Base-by-base conservation (phyloP, 1,284 basidiomycete species). In the Pseudozyma thailandica region DNA sequence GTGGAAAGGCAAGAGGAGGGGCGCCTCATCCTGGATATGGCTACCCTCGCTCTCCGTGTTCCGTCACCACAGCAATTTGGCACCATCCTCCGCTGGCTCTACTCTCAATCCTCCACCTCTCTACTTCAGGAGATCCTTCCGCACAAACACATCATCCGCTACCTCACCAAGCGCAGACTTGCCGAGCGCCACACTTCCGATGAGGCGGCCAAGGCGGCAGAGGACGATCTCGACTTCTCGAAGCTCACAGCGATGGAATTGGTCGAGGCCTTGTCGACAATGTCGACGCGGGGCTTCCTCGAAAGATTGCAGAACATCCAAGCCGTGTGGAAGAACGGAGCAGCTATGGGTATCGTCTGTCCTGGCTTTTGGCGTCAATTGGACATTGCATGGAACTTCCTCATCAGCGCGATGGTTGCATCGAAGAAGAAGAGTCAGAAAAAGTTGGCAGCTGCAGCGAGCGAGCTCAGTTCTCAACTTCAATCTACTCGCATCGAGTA, bases 241-340 rank as follows among this genome's bases (percentile, higher is more conserved):
- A 48, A 35, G 26, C 45, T 56, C 12, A 51, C 60, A 6, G 26
- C 53, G 2, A 23, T 18, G 5, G 66, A 70, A 41, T 31, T 70
- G n/a, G 50, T 59, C 31, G 52, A 52, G 26, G 66, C 68, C 38
- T 47, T 74, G 49, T 64, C 72, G 12, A 44, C 51, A 8, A 10
- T 71, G 37, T 48, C 66, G 42, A 74, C 62, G 6, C 46, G 38
- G 6, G 18, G 44, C 4, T 64, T 71, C 20, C 62, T 74, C 38
- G 60, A 58, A 9, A 16, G 35, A n/a, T 52, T 68, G 16, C 54
- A 63, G 33, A 41, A 37, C 20, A 63, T 74, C 54, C 72, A 74
- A 30, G 49, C 53, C 1, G 61, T 66, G 21, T 74, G 72, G 72
- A 68, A 65, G 41, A 74, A 71, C 60, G 72, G 68, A 28, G 66